Evolutionary conservation across 1,284 basidiomycete genomes (phyloP).

Genomic region (Rhodotorula mucilaginosa): DNA sequence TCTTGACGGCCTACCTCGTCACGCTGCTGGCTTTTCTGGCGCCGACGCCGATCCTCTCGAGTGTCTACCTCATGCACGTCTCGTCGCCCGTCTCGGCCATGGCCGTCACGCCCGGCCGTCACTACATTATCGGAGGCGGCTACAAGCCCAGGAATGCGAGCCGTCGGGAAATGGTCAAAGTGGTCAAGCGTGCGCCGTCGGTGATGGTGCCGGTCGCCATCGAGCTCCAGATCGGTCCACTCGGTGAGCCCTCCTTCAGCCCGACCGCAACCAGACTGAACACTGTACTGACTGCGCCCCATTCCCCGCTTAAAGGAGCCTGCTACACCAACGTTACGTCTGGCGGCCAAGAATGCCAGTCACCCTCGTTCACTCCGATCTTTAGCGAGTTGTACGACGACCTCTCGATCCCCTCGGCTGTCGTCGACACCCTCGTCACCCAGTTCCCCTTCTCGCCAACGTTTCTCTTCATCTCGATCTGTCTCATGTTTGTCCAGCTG

Average conservation of each 20-base stretch:
- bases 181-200: background rate
- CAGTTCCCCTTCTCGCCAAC: conserved; percentile 35
- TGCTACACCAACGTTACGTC: conserved; percentile 20
- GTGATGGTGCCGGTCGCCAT: conserved; percentile 2
- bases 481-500: conserved; percentile 21
- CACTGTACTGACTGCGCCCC: background rate
- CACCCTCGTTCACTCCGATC: conserved; percentile 35
- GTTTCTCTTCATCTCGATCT: conserved; percentile 28
- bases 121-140: background rate
- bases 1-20: conserved; percentile 29
- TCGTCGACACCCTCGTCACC: conserved; percentile 11
- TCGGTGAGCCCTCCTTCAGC: conserved; percentile 11
- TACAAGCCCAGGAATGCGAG: background rate
- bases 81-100: background rate
- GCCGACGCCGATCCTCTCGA: conserved; percentile 22
- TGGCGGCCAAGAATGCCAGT: conserved; percentile 7
- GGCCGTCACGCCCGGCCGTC: background rate
- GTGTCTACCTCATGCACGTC: conserved; percentile 27
- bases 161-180: background rate
- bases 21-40: conserved; percentile 33
- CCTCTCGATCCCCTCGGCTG: background rate
- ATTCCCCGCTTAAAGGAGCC: background rate
- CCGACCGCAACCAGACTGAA: background rate
- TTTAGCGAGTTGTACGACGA: conserved; percentile 26
- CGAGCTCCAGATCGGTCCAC: conserved; percentile 14